Evolutionary conservation across 148 eudicot genomes (phyloP).

Genomic region (Diospyros kaki): DNA sequence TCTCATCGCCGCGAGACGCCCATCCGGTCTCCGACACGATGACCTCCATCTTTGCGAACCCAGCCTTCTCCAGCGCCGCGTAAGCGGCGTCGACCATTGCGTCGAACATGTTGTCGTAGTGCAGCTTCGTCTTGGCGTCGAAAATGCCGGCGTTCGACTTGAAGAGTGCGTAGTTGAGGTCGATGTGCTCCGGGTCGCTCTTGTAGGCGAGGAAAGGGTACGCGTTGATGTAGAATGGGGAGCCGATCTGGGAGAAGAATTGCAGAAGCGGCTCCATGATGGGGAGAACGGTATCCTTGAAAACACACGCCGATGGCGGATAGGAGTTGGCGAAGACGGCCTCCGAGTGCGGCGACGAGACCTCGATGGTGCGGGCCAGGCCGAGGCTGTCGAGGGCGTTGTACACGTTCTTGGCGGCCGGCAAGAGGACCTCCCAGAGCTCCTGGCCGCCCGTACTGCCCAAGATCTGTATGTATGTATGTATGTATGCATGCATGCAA

Average conservation of each 20-base stretch:
- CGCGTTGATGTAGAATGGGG: slow-evolving; percentile 74
- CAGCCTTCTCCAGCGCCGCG: slow-evolving; percentile 61
- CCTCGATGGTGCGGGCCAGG: slow-evolving; percentile 33
- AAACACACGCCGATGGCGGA: slow-evolving; percentile 76
- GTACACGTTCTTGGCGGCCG: slow-evolving; percentile 59
- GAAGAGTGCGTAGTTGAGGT: slow-evolving; percentile 64
- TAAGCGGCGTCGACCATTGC: slow-evolving; percentile 83
- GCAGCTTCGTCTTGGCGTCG: slow-evolving; percentile 59
- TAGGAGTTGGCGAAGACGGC: slow-evolving; percentile 60
- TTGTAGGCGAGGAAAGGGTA: slow-evolving; percentile 86
- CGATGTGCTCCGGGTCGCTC: slow-evolving; percentile 54
- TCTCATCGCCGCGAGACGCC: slow-evolving; percentile 72
- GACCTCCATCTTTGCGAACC: slow-evolving; percentile 59
- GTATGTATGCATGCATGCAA: too few species aligned
- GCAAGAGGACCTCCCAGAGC: slow-evolving; percentile 59
- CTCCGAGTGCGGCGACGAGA: slow-evolving; percentile 76
- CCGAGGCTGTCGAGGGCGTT: slow-evolving; percentile 43
- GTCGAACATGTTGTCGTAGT: slow-evolving; percentile 79
- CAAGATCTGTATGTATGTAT: slow-evolving; percentile 18
- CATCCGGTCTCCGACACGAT: slow-evolving; percentile 93
- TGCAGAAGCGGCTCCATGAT: slow-evolving; percentile 67
- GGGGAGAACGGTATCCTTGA: slow-evolving; percentile 58
- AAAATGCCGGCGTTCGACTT: slow-evolving; percentile 43
- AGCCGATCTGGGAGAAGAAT: slow-evolving; percentile 45
- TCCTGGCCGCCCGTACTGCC: slow-evolving; percentile 39